Conservation (phyloP, 768 basidiomycete genomes). For the Imleria badia region DNA sequence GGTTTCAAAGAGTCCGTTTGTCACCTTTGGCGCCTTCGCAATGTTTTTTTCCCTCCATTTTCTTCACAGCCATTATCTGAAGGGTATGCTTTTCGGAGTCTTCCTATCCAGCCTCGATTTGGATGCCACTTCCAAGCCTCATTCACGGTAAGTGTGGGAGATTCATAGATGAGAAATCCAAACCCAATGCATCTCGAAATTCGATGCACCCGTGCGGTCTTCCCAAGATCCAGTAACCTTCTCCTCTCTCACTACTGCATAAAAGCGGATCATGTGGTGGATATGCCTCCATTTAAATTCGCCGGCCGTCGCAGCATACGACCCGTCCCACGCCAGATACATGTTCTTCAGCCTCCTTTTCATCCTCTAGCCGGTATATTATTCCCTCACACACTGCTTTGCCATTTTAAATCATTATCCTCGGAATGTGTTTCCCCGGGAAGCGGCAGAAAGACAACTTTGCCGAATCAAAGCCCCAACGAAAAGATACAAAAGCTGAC, state of each 20-base stretch:
- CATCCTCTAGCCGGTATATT: neutral
- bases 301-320: slow-evolving; percentile 9
- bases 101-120: slow-evolving; percentile 1
- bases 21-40: neutral
- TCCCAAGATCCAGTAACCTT: neutral
- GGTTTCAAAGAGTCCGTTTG: neutral
- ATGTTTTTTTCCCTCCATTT: neutral
- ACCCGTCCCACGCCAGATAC: slow-evolving; percentile 29
- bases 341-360: neutral
- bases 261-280: slow-evolving; percentile 19
- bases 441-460: slow-evolving; percentile 38
- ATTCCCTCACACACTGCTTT: slow-evolving; percentile 11
- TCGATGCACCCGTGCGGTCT: neutral
- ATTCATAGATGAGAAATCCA: slow-evolving; percentile 13
- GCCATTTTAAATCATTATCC: neutral
- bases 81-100: neutral
- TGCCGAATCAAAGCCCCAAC: slow-evolving; percentile 24
- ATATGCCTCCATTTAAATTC: slow-evolving; percentile 3
- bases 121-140: neutral
- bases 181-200: neutral
- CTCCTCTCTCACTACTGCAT: slow-evolving; percentile 4
- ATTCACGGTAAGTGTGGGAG: no score
- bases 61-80: neutral
- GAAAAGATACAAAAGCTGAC: slow-evolving; percentile 14
- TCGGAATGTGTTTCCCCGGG: slow-evolving; percentile 40